These are phyloP conservation scores for Bipolaris zeicola DNA, from an alignment of 2,329 filamentous ascomycete genomes.

Conservation along the genomic window DNA sequence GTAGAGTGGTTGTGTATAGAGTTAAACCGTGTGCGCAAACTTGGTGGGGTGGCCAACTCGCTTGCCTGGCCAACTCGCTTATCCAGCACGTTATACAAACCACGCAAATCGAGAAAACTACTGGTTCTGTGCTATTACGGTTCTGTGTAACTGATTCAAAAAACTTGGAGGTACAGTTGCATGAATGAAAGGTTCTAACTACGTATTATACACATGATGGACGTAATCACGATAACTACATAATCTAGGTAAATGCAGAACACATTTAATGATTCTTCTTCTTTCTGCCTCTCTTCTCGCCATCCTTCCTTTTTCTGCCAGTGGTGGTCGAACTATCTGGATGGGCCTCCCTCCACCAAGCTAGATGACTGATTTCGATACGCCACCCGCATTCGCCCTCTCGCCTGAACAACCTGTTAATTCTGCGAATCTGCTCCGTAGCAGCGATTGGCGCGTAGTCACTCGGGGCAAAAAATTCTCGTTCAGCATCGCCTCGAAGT, in stretches of 20 bases:
- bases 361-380: neutral
- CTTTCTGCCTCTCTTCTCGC: conserved; percentile 22
- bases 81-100: no score
- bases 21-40: no score
- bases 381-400: conserved; percentile 4
- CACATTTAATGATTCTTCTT: neutral
- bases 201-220: neutral
- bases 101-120: no score
- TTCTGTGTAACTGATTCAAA: no score
- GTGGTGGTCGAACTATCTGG: conserved; percentile 10
- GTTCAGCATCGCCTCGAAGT: conserved; percentile 23
- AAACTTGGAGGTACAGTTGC: no score
- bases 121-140: no score
- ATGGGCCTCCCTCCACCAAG: conserved; percentile 15
- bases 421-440: conserved; percentile 12
- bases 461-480: conserved; percentile 19
- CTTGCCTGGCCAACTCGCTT: no score
- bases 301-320: conserved; percentile 18
- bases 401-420: neutral
- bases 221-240: neutral
- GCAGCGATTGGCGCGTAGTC: conserved; percentile 14
- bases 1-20: no score
- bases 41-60: no score
- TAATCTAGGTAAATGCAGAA: neutral
- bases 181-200: no score